These are phyloP conservation scores for Mycena rosella DNA, from an alignment of 768 basidiomycete genomes.

Conservation along the genomic window DNA sequence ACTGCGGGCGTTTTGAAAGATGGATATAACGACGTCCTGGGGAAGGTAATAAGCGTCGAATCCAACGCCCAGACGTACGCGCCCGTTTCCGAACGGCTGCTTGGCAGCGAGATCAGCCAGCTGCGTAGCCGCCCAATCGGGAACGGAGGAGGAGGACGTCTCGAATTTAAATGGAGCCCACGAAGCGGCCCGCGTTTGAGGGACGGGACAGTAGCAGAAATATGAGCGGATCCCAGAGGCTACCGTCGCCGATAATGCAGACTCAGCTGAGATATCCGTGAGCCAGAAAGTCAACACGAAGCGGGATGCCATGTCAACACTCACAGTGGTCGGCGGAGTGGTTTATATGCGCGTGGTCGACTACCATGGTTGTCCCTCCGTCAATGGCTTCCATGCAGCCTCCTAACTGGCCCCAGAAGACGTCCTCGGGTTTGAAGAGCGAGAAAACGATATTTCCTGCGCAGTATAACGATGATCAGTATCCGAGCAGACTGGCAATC, in stretches of 20 bases:
- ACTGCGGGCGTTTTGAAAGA: conserved; percentile 11
- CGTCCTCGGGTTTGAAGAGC: conserved; percentile 27
- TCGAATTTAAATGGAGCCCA: conserved; percentile 24
- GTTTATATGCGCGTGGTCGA: conserved; percentile 35
- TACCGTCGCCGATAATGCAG: conserved; percentile 23
- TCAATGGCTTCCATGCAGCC: conserved; percentile 33
- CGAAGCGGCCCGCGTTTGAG: background rate
- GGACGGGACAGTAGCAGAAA: conserved; percentile 25
- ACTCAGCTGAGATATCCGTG: conserved; percentile 9
- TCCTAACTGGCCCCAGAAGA: conserved; percentile 34
- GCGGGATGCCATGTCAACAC: too few relatives aligned
- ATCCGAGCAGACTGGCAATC: background rate
- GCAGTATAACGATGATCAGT: background rate
- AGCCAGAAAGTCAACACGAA: too few relatives aligned
- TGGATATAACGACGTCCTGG: conserved; percentile 16
- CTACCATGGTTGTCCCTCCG: conserved; percentile 26
- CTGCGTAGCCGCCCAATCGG: conserved; percentile 20
- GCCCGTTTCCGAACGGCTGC: conserved; percentile 33
- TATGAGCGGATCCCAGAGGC: conserved; percentile 34
- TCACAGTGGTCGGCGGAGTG: conserved; percentile 27
- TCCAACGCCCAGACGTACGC: conserved; percentile 28
- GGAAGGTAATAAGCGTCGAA: conserved; percentile 29
- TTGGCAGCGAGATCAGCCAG: conserved; percentile 28
- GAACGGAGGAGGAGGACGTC: background rate
- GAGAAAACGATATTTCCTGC: conserved; percentile 8